A percentile compares a stretch with the other conserved stretches of the same genome.
Conservation (phyloP, 768 basidiomycete genomes). For the Pleurotus pulmonarius region DNA sequence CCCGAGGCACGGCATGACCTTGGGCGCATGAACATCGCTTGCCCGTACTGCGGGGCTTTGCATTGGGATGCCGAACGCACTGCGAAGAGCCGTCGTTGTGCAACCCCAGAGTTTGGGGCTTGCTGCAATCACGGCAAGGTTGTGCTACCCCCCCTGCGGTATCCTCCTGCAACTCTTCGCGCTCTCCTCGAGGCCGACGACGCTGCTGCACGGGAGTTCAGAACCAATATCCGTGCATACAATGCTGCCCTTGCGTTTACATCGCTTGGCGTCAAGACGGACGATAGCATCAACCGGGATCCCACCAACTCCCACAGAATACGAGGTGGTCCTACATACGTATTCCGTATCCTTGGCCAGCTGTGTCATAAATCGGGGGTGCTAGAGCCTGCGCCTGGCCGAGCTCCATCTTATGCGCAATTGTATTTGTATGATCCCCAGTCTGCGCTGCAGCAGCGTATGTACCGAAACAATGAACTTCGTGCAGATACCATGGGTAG, state of each 20-base stretch:
- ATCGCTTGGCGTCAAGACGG: constrained; percentile 23
- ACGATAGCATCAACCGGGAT: constrained; percentile 17
- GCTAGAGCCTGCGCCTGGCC: constrained; percentile 20
- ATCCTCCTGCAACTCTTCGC: constrained; percentile 8
- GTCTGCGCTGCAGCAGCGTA: constrained; percentile 17
- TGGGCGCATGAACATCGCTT: constrained; percentile 14
- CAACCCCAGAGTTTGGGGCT: constrained; percentile 16
- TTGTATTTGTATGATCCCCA: constrained; percentile 36
- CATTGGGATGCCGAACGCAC: constrained; percentile 15
- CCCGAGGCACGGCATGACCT: constrained; percentile 12
- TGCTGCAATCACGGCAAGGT: constrained; percentile 26
- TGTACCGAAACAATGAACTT: constrained; percentile 14
- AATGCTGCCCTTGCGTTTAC: constrained; percentile 33
- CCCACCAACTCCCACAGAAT: too few species aligned
- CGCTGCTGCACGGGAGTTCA: constrained; percentile 20
- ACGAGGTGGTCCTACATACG: constrained; percentile 22
- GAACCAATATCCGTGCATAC: constrained; percentile 28
- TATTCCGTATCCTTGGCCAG: constrained; percentile 24
- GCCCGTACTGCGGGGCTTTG: constrained; percentile 12
- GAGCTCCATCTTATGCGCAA: constrained; percentile 27
- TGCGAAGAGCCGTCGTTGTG: neutral
- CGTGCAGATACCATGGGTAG: constrained; percentile 14
- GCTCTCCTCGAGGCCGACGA: constrained; percentile 6
- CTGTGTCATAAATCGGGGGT: constrained; percentile 30
- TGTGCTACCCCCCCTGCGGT: constrained; percentile 10